Evolutionary conservation across 179 eudicot species (phyloP).

Genomic region (Camellia oleifera): DNA sequence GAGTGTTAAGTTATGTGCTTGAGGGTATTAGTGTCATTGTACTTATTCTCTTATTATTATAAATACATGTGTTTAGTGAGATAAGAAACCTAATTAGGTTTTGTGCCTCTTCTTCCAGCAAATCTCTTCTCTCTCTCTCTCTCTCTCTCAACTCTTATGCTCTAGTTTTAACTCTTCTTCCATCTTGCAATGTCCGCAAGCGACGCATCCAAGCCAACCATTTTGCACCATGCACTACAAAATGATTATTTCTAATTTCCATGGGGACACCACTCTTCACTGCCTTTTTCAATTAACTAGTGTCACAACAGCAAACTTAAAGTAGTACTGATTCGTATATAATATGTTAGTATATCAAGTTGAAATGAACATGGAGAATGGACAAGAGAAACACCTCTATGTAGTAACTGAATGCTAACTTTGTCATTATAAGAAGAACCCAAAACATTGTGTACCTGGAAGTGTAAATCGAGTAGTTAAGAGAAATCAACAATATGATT

Average conservation of each 20-base stretch:
- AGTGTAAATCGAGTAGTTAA: constrained; percentile 14
- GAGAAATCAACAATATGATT: constrained; percentile 5
- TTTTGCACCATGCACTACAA: neutral
- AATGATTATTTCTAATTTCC: neutral
- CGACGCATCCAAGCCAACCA: neutral
- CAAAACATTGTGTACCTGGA: constrained; percentile 92
- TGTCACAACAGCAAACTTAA: neutral
- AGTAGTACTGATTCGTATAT: too few species aligned
- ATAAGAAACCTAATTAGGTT: too few species aligned
- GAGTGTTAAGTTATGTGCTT: too few species aligned
- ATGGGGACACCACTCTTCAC: neutral
- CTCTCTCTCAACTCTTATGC: too few species aligned
- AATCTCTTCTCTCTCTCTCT: too few species aligned
- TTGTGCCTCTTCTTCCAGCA: too few species aligned
- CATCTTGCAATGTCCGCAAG: neutral
- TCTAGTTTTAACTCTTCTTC: neutral
- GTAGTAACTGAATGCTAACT: constrained; percentile 91
- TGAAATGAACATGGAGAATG: neutral
- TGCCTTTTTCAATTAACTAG: neutral
- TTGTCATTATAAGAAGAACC: constrained; percentile 83
- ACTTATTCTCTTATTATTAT: too few species aligned
- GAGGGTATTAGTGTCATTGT: too few species aligned
- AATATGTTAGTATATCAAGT: neutral
- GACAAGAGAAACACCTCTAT: constrained; percentile 60
- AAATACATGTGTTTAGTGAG: too few species aligned